Evolutionary conservation across 2,329 filamentous ascomycete genomes (phyloP), one percentile per base, ranked within the genome.

Genomic region (Aphanoascus verrucosus): DNA sequence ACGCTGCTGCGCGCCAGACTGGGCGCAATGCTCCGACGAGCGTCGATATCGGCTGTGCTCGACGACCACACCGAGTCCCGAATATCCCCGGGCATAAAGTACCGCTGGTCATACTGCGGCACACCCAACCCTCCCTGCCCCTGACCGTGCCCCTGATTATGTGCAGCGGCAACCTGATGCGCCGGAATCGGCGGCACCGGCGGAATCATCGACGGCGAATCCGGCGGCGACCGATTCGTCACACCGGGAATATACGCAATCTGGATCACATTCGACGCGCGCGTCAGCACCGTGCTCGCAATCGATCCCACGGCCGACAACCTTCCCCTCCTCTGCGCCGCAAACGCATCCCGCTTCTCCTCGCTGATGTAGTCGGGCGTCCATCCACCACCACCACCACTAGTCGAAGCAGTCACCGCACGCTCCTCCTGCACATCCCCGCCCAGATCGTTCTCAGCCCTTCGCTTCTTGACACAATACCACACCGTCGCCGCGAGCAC

Each of bases 191-290:
- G 89, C 41, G 93, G 93, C 3, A 98, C 90, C 0, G 91, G 91
- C n/a, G 90, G 89, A 3, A 94, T 86, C 49, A 91, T 79, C 38
- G 82, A 83, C 2, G 88, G 87, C 0, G 88, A 91, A n/a, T 85
- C 84, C 4, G 87, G 86, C 6, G 84, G 83, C 11, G 90, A 89
- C 60, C 91, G 82, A 72, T 96, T 96, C 56, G 88, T 96, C 63
- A 97, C 90, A 56, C 93, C 93, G 12, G 93, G 93, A 60, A 98
- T 97, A 69, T 97, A 98, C 53, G 93, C 93, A 70, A 98, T 98
- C 72, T 97, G 93, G 63, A 98, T 98, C 67, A 98, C 91, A 74
- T 98, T 98, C 64, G 93, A 97, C 47, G 93, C 93, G 57, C 93
- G 84, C 15, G 93, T 97, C 56, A 96, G 80, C 55, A 97, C 89